Percentiles rank a stretch among this genome's conserved stretches.
phyloP scores from a whole-genome alignment of 441 rosid genomes.

The Aquilaria agallochum region DNA sequence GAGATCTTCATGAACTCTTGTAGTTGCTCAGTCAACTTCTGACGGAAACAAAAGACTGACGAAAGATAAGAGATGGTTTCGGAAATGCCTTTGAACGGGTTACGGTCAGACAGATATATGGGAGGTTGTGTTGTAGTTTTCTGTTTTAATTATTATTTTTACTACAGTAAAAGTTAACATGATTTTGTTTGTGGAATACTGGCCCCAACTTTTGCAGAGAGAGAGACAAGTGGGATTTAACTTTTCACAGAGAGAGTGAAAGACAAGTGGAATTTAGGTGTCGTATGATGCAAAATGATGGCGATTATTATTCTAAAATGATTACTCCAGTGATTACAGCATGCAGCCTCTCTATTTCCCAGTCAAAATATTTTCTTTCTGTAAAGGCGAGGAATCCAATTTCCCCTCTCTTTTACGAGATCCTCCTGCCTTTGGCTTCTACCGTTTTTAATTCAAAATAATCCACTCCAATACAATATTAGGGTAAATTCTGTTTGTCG shows the following conservation, averaged over 20 bases:
- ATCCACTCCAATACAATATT: too few relatives aligned
- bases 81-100: conserved; percentile 31
- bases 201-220: background rate
- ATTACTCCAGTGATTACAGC: conserved; percentile 30
- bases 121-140: conserved; percentile 14
- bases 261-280: conserved; percentile 6
- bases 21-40: background rate
- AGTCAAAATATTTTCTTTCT: conserved; percentile 8
- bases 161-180: conserved; percentile 33
- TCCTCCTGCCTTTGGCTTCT: conserved; percentile 4
- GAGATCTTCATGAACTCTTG: conserved; percentile 6
- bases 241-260: background rate
- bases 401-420: conserved; percentile 14
- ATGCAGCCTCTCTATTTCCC: conserved; percentile 4
- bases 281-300: conserved; percentile 22
- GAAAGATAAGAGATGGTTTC: background rate
- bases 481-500: too few relatives aligned
- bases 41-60: background rate
- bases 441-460: too few relatives aligned
- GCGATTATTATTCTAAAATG: conserved; percentile 53
- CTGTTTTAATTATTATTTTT: background rate
- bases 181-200: conserved; percentile 35
- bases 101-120: conserved; percentile 13
- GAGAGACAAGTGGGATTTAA: background rate
- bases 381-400: conserved; percentile 17